Evolutionary conservation across 352 stramenopile genomes (phyloP), one percentile per base, ranked within the genome.

Genomic region (Pythium folliculosum): DNA sequence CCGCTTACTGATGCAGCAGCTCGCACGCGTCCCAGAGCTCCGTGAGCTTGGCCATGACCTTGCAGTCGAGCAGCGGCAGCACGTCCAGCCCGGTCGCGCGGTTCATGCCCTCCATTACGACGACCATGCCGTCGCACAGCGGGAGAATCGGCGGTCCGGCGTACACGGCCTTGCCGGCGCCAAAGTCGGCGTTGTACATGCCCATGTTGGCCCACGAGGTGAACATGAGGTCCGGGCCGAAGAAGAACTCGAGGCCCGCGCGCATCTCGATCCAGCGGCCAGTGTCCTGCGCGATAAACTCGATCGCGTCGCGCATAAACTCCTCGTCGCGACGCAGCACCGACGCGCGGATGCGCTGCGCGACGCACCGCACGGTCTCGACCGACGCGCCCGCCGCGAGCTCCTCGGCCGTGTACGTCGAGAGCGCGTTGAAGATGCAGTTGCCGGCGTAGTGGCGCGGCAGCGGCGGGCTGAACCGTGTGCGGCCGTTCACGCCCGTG

Each of bases 131-230:
- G 53, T 87, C 77, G 22, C 65, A 79, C 2, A 74, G 62, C n/a
- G 74, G 64, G 3, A 84, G 19, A 13, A 48, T 32, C 23, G 80
- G 80, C 37, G 58, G 58, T 23, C 74, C 77, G 6, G 69, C 75
- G 52, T 77, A 87, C 72, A 75, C 78, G 8, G 80, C 69, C 30
- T 63, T 68, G 0, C 61, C 65, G 0, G 73, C 68, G 23, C 72
- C 75, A 69, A 88, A 88, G 30, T 81, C 73, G 0, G 82, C 76
- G 35, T 84, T 77, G 60, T 90, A 88, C 79, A 87, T 87, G 16
- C 77, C 81, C 73, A 84, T 77, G 49, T 86, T 73, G 13, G 67
- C 51, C 74, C 75, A 84, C 12, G 79, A 90, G 43, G 81, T 84
- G 73, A 88, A 86, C 71, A 86, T 82, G 57, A 88, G 58, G 43